Evolutionary conservation across 371 early-diverging fungal species (phyloP).

Genomic region (Actinomucor elegans): DNA sequence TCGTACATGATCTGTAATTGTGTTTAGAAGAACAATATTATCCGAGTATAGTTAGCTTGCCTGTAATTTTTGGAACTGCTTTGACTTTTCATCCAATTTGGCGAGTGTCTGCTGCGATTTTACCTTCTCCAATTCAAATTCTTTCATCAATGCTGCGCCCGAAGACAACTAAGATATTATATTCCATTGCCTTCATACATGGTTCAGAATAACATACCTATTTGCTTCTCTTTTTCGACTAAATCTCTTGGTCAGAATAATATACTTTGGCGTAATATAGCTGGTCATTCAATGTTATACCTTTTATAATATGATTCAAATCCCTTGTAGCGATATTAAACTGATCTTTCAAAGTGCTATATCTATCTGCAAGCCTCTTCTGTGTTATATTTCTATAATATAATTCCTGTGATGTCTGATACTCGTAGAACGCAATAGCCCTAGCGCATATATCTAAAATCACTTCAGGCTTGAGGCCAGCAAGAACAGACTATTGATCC

Average conservation of each 20-base stretch:
- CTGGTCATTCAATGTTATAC: conserved; percentile 25
- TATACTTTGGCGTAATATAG: neutral
- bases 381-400: conserved; percentile 58
- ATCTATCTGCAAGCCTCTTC: conserved; percentile 55
- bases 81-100: conserved; percentile 61
- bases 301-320: conserved; percentile 49
- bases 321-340: conserved; percentile 43
- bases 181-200: too few relatives aligned
- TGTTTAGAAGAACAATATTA: neutral
- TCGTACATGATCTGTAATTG: conserved; percentile 54
- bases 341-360: conserved; percentile 45
- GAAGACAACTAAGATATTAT: too few relatives aligned
- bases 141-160: conserved; percentile 38
- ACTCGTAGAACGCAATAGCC: conserved; percentile 75
- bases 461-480: conserved; percentile 72
- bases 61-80: conserved; percentile 71
- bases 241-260: neutral
- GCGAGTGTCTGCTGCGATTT: conserved; percentile 50
- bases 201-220: conserved; percentile 17
- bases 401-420: conserved; percentile 73
- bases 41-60: conserved; percentile 13
- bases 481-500: conserved; percentile 72
- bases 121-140: conserved; percentile 59
- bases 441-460: conserved; percentile 78
- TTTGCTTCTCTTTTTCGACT: conserved; percentile 21